Evolutionary conservation across 2,329 filamentous ascomycete genomes (phyloP).

Genomic region (Pseudogymnoascus sp.): DNA sequence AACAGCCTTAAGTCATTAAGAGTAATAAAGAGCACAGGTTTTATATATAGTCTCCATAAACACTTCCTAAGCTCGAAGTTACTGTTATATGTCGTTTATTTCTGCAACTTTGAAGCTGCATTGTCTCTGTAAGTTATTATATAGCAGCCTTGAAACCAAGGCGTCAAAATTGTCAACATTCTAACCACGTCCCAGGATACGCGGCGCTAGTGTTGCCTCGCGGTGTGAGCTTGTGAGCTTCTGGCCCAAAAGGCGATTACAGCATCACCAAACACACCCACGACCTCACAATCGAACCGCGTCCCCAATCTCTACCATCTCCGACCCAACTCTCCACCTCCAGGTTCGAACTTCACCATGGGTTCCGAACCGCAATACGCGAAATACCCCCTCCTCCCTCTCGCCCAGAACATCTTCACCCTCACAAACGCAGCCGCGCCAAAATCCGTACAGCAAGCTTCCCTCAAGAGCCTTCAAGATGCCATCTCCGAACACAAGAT

Average conservation of each 20-base stretch:
- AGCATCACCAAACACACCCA: neutral
- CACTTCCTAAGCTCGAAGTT: neutral
- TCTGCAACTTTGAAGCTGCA: neutral
- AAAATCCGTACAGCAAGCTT: slow-evolving; percentile 59
- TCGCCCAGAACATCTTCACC: slow-evolving; percentile 81
- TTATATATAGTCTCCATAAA: neutral
- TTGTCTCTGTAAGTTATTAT: neutral
- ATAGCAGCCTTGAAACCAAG: neutral
- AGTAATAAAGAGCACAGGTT: neutral
- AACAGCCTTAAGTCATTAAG: neutral
- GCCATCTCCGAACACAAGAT: slow-evolving; percentile 79
- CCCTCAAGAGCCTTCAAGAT: slow-evolving; percentile 71
- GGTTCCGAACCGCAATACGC: slow-evolving; percentile 78
- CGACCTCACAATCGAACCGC: slow-evolving; percentile 1
- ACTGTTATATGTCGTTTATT: neutral
- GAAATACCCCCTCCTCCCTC: slow-evolving; percentile 74
- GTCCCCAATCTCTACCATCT: neutral
- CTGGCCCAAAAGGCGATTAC: slow-evolving; percentile 8
- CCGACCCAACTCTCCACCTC: slow-evolving; percentile 6
- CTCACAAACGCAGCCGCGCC: slow-evolving; percentile 74
- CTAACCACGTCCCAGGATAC: neutral
- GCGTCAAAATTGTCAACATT: neutral
- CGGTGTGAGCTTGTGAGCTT: slow-evolving; percentile 5
- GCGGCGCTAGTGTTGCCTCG: slow-evolving; percentile 12
- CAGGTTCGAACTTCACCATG: slow-evolving; percentile 45